Percentiles rank a stretch among this genome's conserved stretches.
Conservation (phyloP, 75 land plant species). For the Pseudotsuga menziesii region DNA sequence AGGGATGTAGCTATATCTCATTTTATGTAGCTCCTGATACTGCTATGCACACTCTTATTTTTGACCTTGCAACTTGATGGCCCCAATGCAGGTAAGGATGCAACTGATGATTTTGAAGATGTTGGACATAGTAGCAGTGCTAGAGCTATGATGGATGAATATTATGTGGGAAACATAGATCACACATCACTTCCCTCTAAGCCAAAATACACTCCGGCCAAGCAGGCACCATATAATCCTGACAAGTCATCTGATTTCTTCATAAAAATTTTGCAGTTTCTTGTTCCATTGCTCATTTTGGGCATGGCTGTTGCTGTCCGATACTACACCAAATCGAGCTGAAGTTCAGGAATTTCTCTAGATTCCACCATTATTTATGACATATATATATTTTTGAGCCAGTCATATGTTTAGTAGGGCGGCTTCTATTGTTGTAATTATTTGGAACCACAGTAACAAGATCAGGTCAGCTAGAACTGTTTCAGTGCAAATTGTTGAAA, state of each 20-base stretch:
- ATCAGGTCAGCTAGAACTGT: too few relatives aligned
- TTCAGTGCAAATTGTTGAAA: too few relatives aligned
- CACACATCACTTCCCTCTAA: conserved; percentile 49
- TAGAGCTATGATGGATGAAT: conserved; percentile 63
- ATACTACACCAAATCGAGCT: conserved; percentile 27
- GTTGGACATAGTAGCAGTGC: conserved; percentile 72
- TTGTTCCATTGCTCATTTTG: conserved; percentile 59
- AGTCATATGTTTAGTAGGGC: too few relatives aligned
- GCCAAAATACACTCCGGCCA: conserved; percentile 41
- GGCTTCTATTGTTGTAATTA: too few relatives aligned
- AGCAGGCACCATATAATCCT: conserved; percentile 47
- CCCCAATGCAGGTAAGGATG: conserved; percentile 60
- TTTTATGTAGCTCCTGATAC: too few relatives aligned
- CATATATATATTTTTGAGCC: too few relatives aligned
- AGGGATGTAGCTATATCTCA: too few relatives aligned
- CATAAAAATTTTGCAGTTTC: conserved; percentile 64
- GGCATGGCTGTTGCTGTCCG: conserved; percentile 53
- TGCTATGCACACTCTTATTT: not conserved
- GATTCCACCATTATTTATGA: too few relatives aligned
- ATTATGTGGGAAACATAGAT: conserved; percentile 60
- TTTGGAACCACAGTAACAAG: too few relatives aligned
- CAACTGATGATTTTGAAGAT: conserved; percentile 80
- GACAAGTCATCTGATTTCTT: conserved; percentile 57
- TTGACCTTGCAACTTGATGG: not conserved
- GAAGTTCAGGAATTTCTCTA: too few relatives aligned